Evolutionary conservation across 108 stramenopile genomes (phyloP), one percentile per base, ranked within the genome.

Genomic region (Nitzschia inconspicua): DNA sequence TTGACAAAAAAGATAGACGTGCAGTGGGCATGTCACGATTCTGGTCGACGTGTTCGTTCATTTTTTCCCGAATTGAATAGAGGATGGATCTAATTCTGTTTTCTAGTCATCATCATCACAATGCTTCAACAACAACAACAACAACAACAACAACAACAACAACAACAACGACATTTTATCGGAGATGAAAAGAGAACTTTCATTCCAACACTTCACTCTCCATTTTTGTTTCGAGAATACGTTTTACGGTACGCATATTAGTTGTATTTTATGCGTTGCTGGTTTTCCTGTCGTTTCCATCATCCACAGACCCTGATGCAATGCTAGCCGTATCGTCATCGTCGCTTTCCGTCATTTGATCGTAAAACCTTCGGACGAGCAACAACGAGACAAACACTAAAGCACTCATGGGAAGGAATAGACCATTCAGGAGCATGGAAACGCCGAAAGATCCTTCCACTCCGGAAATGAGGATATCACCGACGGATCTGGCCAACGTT

Each of bases 401-500:
- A 0, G 47, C 34, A n/a, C 50, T 23, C 53, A 76, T 47, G 1
- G 68, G 57, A 8, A 60, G 18, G 48, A 76, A 76, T 14, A 64
- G 61, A 22, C 47, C 32, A 27, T 83, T 69, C 13, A 87, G 49
- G 18, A 87, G 26, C 20, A 51, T 62, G 1, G 72, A 77, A 7
- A 80, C 31, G 13, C 85, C 85, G 23, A 36, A 44, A 44, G 60
- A 60, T 14, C 73, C 68, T 1, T 65, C 58, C 4, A 35, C 55
- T 5, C 51, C 30, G 13, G 68, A 53, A 42, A 87, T 55, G 36
- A 78, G 64, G 36, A 85, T 47, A 58, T 88, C 87, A 30, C 87
- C 87, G 16, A 83, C 48, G 10, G 77, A 86, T 52, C 95, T 68
- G 10, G 93, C 95, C 13, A 85, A 47, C 8, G 93, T 94, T 19